Evolutionary conservation across 2,329 filamentous ascomycete genomes (phyloP).

Genomic region (Talaromyces albobiverticillius): DNA sequence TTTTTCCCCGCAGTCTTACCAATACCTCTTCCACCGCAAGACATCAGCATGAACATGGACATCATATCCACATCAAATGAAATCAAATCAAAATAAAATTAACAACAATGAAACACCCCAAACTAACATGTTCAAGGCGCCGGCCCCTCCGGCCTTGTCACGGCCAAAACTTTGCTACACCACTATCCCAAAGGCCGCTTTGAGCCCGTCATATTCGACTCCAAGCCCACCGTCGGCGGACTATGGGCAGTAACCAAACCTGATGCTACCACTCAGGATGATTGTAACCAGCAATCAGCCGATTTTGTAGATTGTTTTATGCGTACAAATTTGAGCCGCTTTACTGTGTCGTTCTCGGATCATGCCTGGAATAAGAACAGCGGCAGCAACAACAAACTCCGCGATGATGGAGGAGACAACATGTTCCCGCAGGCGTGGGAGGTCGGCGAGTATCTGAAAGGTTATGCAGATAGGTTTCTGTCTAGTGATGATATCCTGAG

Average conservation of each 20-base stretch:
- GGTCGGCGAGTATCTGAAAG: slow-evolving; percentile 68
- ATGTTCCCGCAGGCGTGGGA: slow-evolving; percentile 75
- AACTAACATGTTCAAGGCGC: slow-evolving; percentile 50
- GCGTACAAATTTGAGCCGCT: slow-evolving; percentile 67
- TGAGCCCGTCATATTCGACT: slow-evolving; percentile 68
- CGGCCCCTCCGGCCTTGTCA: slow-evolving; percentile 66
- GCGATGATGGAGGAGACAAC: slow-evolving; percentile 36
- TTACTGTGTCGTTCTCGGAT: slow-evolving; percentile 64
- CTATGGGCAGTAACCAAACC: slow-evolving; percentile 61
- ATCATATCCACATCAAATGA: no score
- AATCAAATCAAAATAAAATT: no score
- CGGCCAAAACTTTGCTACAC: slow-evolving; percentile 70
- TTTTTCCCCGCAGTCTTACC: no score
- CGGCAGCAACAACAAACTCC: not conserved
- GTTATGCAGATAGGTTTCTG: slow-evolving; percentile 61
- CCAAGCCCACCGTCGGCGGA: slow-evolving; percentile 64
- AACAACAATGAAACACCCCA: not conserved
- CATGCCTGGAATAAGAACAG: slow-evolving; percentile 62
- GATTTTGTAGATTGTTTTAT: slow-evolving; percentile 56
- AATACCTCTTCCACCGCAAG: no score
- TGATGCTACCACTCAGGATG: slow-evolving; percentile 34
- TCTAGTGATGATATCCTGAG: slow-evolving; percentile 44
- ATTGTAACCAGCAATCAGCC: not conserved
- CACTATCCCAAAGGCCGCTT: slow-evolving; percentile 55
- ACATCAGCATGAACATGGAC: no score